Base-by-base conservation (phyloP, 2,329 filamentous ascomycete genomes). In the Gliomastix tumulicola region DNA sequence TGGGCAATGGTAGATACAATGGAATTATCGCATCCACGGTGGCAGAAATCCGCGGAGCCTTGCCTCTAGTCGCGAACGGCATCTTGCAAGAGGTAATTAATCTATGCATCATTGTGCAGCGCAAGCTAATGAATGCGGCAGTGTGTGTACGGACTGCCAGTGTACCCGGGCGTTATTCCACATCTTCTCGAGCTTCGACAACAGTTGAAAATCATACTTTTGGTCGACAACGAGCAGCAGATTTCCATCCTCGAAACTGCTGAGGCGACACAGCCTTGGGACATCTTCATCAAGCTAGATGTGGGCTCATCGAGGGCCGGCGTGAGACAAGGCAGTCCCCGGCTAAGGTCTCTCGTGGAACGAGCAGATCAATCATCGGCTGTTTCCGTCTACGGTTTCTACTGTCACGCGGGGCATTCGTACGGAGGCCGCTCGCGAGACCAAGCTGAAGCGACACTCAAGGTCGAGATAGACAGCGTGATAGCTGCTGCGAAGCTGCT, bases 11-110 rank as follows among this genome's bases (percentile, higher is more conserved):
- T 12, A 53, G 48, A 21, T 56, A 63, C 45, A 52, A 49, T 11
- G 55, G 52, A 13, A 62, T 64, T 16, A 50, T 66, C 13, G 59
- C 55, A 3, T 67, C 63, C 2, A 67, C 62, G 1, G 39, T 67
- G 2, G 48, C 53, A 7, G 63, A 65, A 34, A 63, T 66, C 17
- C 49, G 56, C 7, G 63, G 63, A 2, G 47, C 50, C 2, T 40
- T 66, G 12, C 56, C 62, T 5, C 41, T 66, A 3, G 63, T 53
- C 1, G 43, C 59, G 28, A 60, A 66, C 30, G 63, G 61, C 0
- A 43, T 62, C 5, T 42, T 66, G 2, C 55, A 65, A 12, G 62
- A 66, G 47, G 62, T 64, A 39, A 30, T 38, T 39, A n/a, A 15
- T 36, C 19, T 15, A 25, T 12, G 6, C 12, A 4, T 13, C 19